Evolutionary conservation across 768 basidiomycete genomes (phyloP).

Genomic region (Asterophora lycoperdoides): DNA sequence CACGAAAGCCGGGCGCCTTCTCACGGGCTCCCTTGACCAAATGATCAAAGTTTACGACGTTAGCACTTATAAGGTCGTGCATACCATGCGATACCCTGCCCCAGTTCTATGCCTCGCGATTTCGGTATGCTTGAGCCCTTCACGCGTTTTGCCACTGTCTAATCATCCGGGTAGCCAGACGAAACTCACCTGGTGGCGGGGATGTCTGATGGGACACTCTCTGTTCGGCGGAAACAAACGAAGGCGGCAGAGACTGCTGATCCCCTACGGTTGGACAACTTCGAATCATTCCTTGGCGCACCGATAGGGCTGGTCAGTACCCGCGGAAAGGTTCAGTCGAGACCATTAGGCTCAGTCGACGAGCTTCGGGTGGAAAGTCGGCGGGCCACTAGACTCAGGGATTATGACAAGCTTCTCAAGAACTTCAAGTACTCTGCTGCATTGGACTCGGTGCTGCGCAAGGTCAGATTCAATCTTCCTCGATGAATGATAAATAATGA

Average conservation of each 20-base stretch:
- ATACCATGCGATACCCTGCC: slow-evolving; percentile 98
- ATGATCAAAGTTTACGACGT: slow-evolving; percentile 99
- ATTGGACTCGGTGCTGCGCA: slow-evolving; percentile 84
- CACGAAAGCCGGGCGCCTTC: slow-evolving; percentile 65
- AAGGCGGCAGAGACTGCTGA: slow-evolving; percentile 58
- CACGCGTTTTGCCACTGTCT: background rate
- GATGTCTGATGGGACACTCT: slow-evolving; percentile 98
- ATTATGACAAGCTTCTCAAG: slow-evolving; percentile 89
- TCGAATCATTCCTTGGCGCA: slow-evolving; percentile 63
- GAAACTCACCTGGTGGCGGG: slow-evolving; percentile 95
- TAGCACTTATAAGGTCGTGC: slow-evolving; percentile 88
- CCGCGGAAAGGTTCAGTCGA: slow-evolving; percentile 39
- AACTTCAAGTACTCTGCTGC: slow-evolving; percentile 93
- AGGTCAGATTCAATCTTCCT: slow-evolving; percentile 40
- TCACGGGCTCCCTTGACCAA: slow-evolving; percentile 91
- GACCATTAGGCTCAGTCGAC: slow-evolving; percentile 56
- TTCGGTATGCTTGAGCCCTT: slow-evolving; percentile 55
- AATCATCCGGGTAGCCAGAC: slow-evolving; percentile 61
- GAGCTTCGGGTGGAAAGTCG: slow-evolving; percentile 78
- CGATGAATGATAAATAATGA: background rate
- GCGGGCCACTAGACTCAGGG: slow-evolving; percentile 65
- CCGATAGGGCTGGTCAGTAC: slow-evolving; percentile 47
- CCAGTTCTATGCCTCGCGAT: slow-evolving; percentile 87
- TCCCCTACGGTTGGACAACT: slow-evolving; percentile 50
- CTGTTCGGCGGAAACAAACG: slow-evolving; percentile 83